phyloP scores from a whole-genome alignment of 306 rosid species.

The Vicia faba region DNA sequence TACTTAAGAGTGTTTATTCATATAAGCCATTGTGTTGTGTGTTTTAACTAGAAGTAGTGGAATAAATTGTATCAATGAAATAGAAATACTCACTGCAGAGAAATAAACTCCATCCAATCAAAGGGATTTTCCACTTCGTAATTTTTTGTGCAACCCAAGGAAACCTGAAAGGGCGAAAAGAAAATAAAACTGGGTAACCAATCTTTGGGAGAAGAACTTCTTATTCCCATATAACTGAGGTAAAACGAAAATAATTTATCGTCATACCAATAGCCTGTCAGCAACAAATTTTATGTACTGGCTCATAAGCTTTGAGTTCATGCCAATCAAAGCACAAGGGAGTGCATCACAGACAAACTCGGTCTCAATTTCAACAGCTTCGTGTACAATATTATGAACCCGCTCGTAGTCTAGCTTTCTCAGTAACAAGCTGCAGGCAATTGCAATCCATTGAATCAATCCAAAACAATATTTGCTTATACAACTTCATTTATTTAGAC shows the following conservation, averaged over 20 bases:
- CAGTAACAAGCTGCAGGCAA: slow-evolving; percentile 60
- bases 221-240: slow-evolving; percentile 6
- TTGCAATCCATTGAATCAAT: background rate
- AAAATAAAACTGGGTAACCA: slow-evolving; percentile 10
- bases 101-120: slow-evolving; percentile 95
- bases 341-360: slow-evolving; percentile 86
- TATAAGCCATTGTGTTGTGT: too few species aligned
- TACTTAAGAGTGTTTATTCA: background rate
- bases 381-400: slow-evolving; percentile 54
- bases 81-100: slow-evolving; percentile 78
- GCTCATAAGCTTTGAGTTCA: slow-evolving; percentile 88
- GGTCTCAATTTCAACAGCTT: slow-evolving; percentile 82
- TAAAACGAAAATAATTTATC: slow-evolving; percentile 1
- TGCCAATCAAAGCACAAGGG: slow-evolving; percentile 91
- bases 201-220: background rate
- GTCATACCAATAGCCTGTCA: slow-evolving; percentile 78
- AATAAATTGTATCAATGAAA: slow-evolving; percentile 8
- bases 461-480: slow-evolving; percentile 3
- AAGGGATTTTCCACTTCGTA: slow-evolving; percentile 86
- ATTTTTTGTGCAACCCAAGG: slow-evolving; percentile 66
- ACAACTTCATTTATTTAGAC: slow-evolving; percentile 14
- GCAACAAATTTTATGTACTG: slow-evolving; percentile 92
- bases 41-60: too few species aligned
- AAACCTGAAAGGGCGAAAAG: slow-evolving; percentile 48
- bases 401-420: slow-evolving; percentile 53